These are phyloP conservation scores for Phytophthora niederhauseri DNA, from an alignment of 352 stramenopile species.

Conservation along the genomic window DNA sequence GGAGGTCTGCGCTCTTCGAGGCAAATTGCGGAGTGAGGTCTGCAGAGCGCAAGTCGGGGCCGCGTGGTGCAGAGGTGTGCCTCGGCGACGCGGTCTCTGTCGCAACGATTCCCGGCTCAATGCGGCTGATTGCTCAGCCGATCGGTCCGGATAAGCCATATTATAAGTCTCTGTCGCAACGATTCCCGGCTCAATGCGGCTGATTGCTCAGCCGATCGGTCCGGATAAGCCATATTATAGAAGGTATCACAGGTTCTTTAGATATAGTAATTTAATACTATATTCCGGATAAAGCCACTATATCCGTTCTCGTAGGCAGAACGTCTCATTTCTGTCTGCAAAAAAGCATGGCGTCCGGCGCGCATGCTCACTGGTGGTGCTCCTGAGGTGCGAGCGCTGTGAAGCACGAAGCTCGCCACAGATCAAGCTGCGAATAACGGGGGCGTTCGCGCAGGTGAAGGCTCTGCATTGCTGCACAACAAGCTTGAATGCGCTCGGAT, in stretches of 20 bases:
- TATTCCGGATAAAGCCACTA: neutral
- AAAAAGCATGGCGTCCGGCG: neutral
- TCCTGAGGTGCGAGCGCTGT: conserved; percentile 1
- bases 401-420: neutral
- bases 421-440: neutral
- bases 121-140: conserved; percentile 24
- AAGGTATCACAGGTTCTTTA: neutral
- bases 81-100: conserved; percentile 15
- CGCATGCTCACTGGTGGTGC: conserved; percentile 11
- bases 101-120: conserved; percentile 29
- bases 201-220: conserved; percentile 21
- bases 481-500: neutral
- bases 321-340: conserved; percentile 17
- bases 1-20: conserved; percentile 23
- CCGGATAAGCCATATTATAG: neutral
- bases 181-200: conserved; percentile 24
- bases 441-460: neutral
- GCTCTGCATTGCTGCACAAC: neutral
- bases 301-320: neutral
- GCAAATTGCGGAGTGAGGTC: conserved; percentile 34
- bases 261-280: too few species aligned
- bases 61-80: conserved; percentile 28
- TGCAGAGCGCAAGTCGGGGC: conserved; percentile 13
- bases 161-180: conserved; percentile 32
- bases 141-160: too few species aligned